phyloP scores from a whole-genome alignment of 1,139 yeast species.

The Geotrichum carabidarum region DNA sequence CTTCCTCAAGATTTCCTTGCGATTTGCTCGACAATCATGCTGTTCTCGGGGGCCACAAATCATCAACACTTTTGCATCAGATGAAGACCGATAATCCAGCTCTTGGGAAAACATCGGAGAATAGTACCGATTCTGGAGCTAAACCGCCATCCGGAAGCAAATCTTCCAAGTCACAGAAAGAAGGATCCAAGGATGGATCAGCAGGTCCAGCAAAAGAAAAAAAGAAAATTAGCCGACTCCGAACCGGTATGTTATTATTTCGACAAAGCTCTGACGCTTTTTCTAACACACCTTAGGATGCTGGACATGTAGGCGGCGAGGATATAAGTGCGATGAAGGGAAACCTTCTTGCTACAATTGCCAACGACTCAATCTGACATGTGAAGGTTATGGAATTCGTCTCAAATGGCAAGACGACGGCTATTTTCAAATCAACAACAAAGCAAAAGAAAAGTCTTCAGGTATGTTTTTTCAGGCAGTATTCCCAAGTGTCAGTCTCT shows the following conservation, averaged over 20 bases:
- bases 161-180: too few species aligned
- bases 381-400: conserved; percentile 32
- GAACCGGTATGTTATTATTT: conserved; percentile 25
- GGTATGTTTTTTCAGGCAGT: neutral
- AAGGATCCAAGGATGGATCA: too few species aligned
- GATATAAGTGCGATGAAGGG: conserved; percentile 79
- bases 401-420: conserved; percentile 31
- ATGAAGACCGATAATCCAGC: too few species aligned
- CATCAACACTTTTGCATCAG: too few species aligned
- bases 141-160: too few species aligned
- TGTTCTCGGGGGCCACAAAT: too few species aligned
- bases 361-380: conserved; percentile 23
- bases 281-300: conserved; percentile 47
- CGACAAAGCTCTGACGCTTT: neutral
- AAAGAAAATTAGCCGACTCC: conserved; percentile 28
- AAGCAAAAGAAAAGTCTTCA: conserved; percentile 6
- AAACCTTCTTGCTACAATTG: conserved; percentile 32
- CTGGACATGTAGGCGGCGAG: conserved; percentile 69
- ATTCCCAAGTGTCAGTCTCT: neutral
- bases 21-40: too few species aligned
- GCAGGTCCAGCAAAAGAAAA: conserved; percentile 15
- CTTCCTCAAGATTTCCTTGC: too few species aligned
- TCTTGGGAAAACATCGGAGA: too few species aligned
- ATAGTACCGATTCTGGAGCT: too few species aligned
- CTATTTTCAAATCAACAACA: conserved; percentile 13